These are phyloP conservation scores for Rhynchospora pubera DNA, from an alignment of 176 grass and related monocot species.

Conservation along the genomic window DNA sequence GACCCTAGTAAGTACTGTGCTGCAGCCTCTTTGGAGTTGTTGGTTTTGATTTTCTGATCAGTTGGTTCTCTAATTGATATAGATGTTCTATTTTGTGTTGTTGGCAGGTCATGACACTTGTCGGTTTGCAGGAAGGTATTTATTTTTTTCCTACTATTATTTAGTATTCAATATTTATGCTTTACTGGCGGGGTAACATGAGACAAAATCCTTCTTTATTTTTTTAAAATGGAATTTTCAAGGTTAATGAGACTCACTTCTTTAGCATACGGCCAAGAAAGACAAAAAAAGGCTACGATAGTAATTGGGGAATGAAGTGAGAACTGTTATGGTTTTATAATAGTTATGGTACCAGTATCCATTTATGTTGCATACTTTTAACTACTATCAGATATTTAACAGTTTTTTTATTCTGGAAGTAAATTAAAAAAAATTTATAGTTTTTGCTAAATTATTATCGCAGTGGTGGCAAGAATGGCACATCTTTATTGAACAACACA, in stretches of 20 bases:
- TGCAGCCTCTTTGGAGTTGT: neutral
- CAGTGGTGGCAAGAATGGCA: slow-evolving; percentile 63
- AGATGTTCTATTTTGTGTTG: neutral
- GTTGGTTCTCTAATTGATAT: neutral
- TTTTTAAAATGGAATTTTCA: neutral
- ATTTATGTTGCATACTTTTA: neutral
- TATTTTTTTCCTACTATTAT: neutral
- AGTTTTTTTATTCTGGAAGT: neutral
- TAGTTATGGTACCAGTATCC: neutral
- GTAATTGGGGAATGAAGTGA: neutral
- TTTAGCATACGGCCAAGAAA: neutral
- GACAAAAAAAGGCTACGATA: neutral
- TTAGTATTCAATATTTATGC: neutral
- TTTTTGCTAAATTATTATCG: neutral
- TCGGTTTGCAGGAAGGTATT: slow-evolving; percentile 49
- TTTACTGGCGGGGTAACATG: neutral
- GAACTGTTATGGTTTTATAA: neutral
- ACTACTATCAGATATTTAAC: neutral
- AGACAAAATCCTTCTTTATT: neutral
- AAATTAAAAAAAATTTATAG: neutral
- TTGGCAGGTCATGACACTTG: slow-evolving; percentile 61
- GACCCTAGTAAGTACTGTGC: slow-evolving; percentile 61
- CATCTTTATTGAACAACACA: slow-evolving; percentile 52
- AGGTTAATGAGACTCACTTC: neutral
- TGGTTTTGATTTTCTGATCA: neutral